phyloP scores from a whole-genome alignment of 2,329 filamentous ascomycete species.

The Phialemoniopsis sp. region DNA sequence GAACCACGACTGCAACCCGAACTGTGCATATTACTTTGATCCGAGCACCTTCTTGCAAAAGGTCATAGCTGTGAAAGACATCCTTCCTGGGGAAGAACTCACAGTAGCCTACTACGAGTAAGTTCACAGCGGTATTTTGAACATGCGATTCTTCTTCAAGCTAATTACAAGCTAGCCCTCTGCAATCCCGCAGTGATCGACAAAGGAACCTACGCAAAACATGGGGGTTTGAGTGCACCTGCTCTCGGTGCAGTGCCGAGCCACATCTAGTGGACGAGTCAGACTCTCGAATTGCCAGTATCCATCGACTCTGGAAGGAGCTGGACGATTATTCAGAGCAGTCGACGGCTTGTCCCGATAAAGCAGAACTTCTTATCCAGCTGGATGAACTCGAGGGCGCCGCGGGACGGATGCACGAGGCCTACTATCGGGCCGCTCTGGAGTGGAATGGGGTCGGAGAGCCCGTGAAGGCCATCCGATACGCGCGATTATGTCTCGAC shows the following conservation, averaged over 20 bases:
- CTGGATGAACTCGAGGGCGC: constrained; percentile 29
- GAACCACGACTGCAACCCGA: constrained; percentile 37
- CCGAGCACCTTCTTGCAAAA: constrained; percentile 26
- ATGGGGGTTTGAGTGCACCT: constrained; percentile 35
- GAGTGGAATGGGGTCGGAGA: constrained; percentile 31
- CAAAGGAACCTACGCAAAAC: constrained; percentile 19
- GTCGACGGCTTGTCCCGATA: constrained; percentile 21
- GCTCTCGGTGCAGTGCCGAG: constrained; percentile 24
- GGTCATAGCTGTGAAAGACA: constrained; percentile 28
- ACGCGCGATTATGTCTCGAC: constrained; percentile 20
- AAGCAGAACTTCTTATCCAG: constrained; percentile 29
- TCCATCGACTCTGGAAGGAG: constrained; percentile 21
- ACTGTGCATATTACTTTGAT: constrained; percentile 31
- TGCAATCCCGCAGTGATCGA: constrained; percentile 22
- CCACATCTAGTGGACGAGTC: constrained; percentile 19
- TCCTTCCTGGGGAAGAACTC: constrained; percentile 32
- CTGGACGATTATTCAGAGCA: constrained; percentile 26
- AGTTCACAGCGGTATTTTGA: neutral
- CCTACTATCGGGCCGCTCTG: constrained; percentile 31
- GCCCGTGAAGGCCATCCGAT: constrained; percentile 19
- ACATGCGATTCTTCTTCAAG: no score
- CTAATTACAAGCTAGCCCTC: constrained; percentile 13
- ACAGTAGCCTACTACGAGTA: constrained; percentile 35
- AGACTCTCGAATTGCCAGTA: constrained; percentile 25
- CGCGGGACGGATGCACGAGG: constrained; percentile 23